Evolutionary conservation across 2,329 filamentous ascomycete species (phyloP), one percentile per base, ranked within the genome.

Genomic region (Nigrospora oryzae): DNA sequence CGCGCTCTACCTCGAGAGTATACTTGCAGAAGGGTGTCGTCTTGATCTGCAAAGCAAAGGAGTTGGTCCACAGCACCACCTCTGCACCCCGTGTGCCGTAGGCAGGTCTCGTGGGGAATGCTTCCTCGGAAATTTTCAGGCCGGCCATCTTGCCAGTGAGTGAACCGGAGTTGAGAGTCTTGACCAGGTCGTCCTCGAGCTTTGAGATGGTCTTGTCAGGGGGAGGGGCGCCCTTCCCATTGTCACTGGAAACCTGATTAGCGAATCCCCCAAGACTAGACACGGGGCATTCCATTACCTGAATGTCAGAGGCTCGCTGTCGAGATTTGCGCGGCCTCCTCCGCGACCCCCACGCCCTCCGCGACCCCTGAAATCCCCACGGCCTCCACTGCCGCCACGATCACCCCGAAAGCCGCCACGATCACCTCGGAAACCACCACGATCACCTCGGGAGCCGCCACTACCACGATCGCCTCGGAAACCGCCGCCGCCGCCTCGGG

Each of bases 41-140:
- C 36, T 65, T 63, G 8, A 72, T 50, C 7, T 63, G 53, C 40
- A 80, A 46, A 1, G 60, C 60, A 51, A 76, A 79, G 51, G 74
- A 79, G 55, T 81, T 80, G 5, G 74, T 63, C 73, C 74, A 79
- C 0, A 80, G 60, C 2, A 61, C 52, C 3, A 75, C 67, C 0
- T 56, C 38, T 2, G 39, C 57, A 4, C 76, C 77, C 5, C 51
- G 51, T 3, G 56, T 64, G 16, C 75, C 74, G 49, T 70, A 79
- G 2, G 66, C 68, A 16, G 77, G 77, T 3, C 76, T 68, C 8
- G 55, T 45, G 3, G 75, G 72, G 39, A 79, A 64, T 12, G 43
- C 36, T 31, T 42, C 30, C 39, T 47, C 44, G 15, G 55, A 55
- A 17, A 66, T 28, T 4, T 60, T 49, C 19, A 70, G 53, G 35